Conservation (phyloP, 257 asterid species). For the Paraleonurus japonicus region DNA sequence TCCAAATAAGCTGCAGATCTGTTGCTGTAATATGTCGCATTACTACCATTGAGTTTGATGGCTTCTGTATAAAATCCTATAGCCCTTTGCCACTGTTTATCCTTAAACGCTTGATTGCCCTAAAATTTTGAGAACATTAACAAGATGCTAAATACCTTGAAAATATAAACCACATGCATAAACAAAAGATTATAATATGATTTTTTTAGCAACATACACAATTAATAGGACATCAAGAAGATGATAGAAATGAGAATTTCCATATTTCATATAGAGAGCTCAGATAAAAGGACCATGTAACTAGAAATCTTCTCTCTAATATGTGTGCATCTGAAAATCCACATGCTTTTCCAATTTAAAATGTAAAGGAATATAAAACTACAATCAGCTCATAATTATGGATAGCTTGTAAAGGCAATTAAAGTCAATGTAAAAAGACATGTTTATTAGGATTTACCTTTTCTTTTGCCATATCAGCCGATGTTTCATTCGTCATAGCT, state of each 20-base stretch:
- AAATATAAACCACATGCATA: not conserved
- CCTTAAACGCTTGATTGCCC: slow-evolving; percentile 98
- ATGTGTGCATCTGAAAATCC: not conserved
- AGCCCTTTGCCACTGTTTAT: slow-evolving; percentile 87
- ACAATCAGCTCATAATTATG: slow-evolving; percentile 5
- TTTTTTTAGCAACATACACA: slow-evolving; percentile 12
- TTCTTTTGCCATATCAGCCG: slow-evolving; percentile 95
- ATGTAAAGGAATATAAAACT: not conserved
- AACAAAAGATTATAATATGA: slow-evolving; percentile 13
- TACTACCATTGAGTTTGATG: slow-evolving; percentile 73
- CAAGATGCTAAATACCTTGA: slow-evolving; percentile 7
- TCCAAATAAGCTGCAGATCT: slow-evolving; percentile 94
- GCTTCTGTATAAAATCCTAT: slow-evolving; percentile 88
- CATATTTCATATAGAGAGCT: not conserved
- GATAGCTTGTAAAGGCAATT: not conserved
- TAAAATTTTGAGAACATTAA: slow-evolving; percentile 11
- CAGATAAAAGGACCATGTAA: slow-evolving; percentile 2
- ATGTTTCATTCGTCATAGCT: slow-evolving; percentile 53
- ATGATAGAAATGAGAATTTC: not conserved
- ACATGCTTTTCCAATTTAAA: not conserved
- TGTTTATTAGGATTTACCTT: slow-evolving; percentile 44
- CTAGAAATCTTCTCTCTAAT: not conserved
- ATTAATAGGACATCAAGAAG: slow-evolving; percentile 4
- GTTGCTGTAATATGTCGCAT: slow-evolving; percentile 86
- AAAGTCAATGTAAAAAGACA: not conserved